Conservation (phyloP, 257 asterid genomes). For the Lycium ferocissimum region DNA sequence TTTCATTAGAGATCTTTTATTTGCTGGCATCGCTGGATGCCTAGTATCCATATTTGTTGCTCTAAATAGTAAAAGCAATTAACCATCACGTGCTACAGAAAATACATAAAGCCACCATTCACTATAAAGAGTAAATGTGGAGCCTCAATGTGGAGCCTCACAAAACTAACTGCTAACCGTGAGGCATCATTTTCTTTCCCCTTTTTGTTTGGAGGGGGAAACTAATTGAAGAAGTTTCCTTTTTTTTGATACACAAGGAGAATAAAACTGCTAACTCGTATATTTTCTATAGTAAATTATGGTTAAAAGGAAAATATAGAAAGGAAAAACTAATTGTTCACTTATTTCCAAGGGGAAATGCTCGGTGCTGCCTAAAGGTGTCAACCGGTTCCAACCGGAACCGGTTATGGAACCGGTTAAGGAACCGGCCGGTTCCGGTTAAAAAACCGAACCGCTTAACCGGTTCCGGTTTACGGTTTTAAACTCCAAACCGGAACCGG, state of each 20-base stretch:
- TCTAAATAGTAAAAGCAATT: background rate
- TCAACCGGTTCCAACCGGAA: too few species aligned
- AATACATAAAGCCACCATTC: background rate
- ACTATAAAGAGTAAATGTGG: background rate
- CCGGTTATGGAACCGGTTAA: too few species aligned
- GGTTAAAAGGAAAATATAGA: background rate
- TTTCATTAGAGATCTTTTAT: conserved; percentile 1
- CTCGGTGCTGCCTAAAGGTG: too few species aligned
- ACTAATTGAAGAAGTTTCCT: background rate
- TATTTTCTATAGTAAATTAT: background rate
- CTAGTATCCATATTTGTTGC: background rate
- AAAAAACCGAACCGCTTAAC: too few species aligned
- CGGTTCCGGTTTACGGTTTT: too few species aligned
- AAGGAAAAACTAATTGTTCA: background rate
- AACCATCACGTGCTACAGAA: conserved; percentile 23
- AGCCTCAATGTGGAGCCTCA: background rate
- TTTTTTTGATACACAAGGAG: background rate
- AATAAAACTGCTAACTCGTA: background rate
- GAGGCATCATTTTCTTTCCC: conserved; percentile 10
- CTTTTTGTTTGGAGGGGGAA: background rate
- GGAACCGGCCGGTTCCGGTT: too few species aligned
- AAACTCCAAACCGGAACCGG: too few species aligned
- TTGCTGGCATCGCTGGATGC: conserved; percentile 16
- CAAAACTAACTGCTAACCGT: conserved; percentile 4
- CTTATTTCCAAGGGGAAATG: background rate